Conservation (phyloP, 1,284 basidiomycete genomes). For the Abortiporus biennis region DNA sequence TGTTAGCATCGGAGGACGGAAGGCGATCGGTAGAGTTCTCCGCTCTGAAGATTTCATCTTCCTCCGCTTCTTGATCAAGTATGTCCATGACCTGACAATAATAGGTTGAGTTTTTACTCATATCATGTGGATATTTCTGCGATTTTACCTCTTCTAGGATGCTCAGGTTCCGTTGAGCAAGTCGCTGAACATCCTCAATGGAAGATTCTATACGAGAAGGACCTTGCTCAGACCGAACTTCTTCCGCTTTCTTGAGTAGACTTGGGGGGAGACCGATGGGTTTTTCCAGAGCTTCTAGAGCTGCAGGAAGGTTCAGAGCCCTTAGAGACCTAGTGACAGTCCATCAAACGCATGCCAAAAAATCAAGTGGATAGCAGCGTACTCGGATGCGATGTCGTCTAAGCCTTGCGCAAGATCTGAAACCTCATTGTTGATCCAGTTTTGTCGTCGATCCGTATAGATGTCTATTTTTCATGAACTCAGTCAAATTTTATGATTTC, state of each 20-base stretch:
- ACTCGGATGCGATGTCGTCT: conserved; percentile 63
- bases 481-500: too few species aligned
- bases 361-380: conserved; percentile 19
- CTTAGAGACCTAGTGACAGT: conserved; percentile 55
- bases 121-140: neutral
- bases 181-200: conserved; percentile 67
- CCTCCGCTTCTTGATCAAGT: conserved; percentile 83
- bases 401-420: conserved; percentile 58
- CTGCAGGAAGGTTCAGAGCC: conserved; percentile 76
- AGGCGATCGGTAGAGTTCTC: conserved; percentile 42
- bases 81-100: conserved; percentile 73
- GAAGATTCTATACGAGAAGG: conserved; percentile 65
- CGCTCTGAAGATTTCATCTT: conserved; percentile 70
- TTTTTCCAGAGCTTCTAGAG: conserved; percentile 84
- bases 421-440: conserved; percentile 68
- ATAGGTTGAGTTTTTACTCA: too few species aligned
- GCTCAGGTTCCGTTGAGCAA: conserved; percentile 57
- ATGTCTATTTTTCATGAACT: too few species aligned
- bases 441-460: conserved; percentile 80
- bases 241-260: conserved; percentile 80
- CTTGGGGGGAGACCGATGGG: conserved; percentile 88
- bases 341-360: too few species aligned
- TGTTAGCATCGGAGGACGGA: conserved; percentile 78
- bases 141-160: conserved; percentile 70
- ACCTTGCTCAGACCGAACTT: conserved; percentile 78